These are phyloP conservation scores for Fusarium nematophilum DNA, from an alignment of 2,329 filamentous ascomycete genomes.

Conservation along the genomic window DNA sequence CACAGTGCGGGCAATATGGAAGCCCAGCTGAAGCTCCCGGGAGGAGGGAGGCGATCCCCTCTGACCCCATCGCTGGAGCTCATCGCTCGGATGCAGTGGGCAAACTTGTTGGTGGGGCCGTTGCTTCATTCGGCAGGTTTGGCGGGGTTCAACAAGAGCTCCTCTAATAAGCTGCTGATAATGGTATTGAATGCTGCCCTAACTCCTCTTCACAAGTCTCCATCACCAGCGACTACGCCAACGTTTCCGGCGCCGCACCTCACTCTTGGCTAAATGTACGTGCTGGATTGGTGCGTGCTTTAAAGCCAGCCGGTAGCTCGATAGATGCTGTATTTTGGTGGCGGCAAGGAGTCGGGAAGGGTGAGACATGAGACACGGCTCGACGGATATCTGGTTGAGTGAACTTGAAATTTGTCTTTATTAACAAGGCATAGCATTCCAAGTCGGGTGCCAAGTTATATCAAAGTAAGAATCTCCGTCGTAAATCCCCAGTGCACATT, in stretches of 20 bases:
- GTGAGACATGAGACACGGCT: background rate
- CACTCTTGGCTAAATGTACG: slow-evolving; percentile 17
- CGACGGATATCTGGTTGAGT: too few relatives aligned
- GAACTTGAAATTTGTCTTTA: too few relatives aligned
- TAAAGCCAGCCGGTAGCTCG: slow-evolving; percentile 3
- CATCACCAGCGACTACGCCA: slow-evolving; percentile 14
- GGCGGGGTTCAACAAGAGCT: slow-evolving; percentile 25
- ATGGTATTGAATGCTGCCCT: slow-evolving; percentile 23
- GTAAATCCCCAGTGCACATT: too few relatives aligned
- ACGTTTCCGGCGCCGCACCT: slow-evolving; percentile 11
- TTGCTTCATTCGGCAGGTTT: slow-evolving; percentile 1
- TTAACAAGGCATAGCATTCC: too few relatives aligned
- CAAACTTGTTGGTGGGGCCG: slow-evolving; percentile 23
- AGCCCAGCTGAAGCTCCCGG: background rate
- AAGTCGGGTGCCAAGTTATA: too few relatives aligned
- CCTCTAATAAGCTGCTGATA: slow-evolving; percentile 25
- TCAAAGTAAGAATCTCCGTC: too few relatives aligned
- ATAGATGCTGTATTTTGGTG: background rate
- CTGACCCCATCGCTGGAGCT: too few relatives aligned
- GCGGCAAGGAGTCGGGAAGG: background rate
- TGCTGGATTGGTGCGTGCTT: slow-evolving; percentile 2
- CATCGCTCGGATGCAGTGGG: slow-evolving; percentile 13
- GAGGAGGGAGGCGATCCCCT: slow-evolving; percentile 21
- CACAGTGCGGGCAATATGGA: slow-evolving; percentile 25
- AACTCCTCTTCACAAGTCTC: slow-evolving; percentile 3